Evolutionary conservation across 2,329 filamentous ascomycete species (phyloP).

Genomic region (Xylariaceae sp.): DNA sequence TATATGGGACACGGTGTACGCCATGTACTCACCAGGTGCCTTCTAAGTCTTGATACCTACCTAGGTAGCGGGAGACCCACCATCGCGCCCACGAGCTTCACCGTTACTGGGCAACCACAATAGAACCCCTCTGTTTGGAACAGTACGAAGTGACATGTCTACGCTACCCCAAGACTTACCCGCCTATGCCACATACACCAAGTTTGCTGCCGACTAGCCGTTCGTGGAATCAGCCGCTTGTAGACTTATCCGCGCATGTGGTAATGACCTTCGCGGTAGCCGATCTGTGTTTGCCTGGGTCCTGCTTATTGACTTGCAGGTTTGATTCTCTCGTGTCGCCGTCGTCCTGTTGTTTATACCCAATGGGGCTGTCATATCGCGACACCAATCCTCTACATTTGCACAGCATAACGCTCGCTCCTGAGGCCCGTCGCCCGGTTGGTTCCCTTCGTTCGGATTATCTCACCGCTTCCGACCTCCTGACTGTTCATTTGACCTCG

Average conservation of each 20-base stretch:
- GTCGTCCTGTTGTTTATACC: constrained; percentile 6
- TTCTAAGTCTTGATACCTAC: too few relatives aligned
- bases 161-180: constrained; percentile 2
- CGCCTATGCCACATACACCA: constrained; percentile 1
- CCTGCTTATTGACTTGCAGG: background rate
- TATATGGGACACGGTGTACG: background rate
- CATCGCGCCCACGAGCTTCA: background rate
- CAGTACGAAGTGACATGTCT: constrained; percentile 12
- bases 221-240: constrained; percentile 4
- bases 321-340: background rate
- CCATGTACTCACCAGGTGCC: background rate
- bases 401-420: constrained; percentile 5
- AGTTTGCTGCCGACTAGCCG: constrained; percentile 9
- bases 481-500: constrained; percentile 8
- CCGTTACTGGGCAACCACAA: constrained; percentile 30
- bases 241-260: constrained; percentile 3
- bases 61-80: constrained; percentile 1
- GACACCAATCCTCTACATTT: constrained; percentile 6
- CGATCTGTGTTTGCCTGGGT: background rate
- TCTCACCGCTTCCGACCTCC: constrained; percentile 5
- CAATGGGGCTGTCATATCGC: constrained; percentile 7
- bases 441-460: background rate
- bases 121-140: constrained; percentile 25
- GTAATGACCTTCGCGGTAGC: constrained; percentile 1
- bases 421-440: constrained; percentile 9